A percentile compares a stretch with the other conserved stretches of the same genome.
Evolutionary conservation across 306 rosid genomes (phyloP).

Genomic region (Fagus sylvatica): DNA sequence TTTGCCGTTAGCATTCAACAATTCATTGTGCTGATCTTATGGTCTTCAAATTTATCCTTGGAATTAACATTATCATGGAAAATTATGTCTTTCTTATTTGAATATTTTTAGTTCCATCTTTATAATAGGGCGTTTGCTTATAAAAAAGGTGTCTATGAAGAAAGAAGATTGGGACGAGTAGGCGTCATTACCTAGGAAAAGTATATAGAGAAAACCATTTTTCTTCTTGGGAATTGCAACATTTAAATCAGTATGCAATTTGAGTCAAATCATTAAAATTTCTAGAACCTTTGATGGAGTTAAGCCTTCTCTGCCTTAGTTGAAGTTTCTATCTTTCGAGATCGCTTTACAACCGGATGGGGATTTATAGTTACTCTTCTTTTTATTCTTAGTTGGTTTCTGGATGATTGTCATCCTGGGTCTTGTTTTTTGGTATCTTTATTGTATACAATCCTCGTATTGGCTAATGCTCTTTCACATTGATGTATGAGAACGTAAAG

Average conservation of each 20-base stretch:
- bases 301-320: neutral
- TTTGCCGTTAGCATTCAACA: neutral
- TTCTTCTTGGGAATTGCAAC: neutral
- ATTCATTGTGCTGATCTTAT: neutral
- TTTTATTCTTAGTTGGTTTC: neutral
- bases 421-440: neutral
- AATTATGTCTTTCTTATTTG: neutral
- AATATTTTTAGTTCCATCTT: neutral
- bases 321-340: neutral
- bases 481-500: neutral
- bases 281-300: neutral
- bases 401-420: neutral
- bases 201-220: neutral
- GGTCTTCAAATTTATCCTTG: neutral
- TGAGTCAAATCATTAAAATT: neutral
- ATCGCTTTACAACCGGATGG: neutral
- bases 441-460: neutral
- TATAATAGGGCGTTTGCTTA: neutral
- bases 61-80: neutral
- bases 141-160: neutral
- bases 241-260: neutral
- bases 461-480: neutral
- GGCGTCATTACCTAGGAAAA: neutral
- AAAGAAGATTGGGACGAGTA: neutral
- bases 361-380: neutral